Evolutionary conservation across 345 rosid genomes (phyloP).

Genomic region (Hypericum androsaemum): DNA sequence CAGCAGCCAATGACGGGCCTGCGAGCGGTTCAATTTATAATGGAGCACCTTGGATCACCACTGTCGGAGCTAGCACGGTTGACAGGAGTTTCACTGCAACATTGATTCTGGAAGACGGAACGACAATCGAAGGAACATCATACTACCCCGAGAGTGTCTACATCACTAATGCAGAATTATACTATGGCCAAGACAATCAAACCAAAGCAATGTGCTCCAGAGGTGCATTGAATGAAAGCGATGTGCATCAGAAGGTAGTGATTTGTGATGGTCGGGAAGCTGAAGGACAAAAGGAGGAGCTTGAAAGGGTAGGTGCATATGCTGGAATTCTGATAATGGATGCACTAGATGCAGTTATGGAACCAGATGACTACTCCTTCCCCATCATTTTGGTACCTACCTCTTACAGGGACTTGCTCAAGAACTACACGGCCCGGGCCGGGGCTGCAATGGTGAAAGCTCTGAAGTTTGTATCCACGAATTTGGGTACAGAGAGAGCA

Average conservation of each 20-base stretch:
- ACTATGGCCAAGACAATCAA: conserved; percentile 14
- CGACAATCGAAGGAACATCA: conserved; percentile 21
- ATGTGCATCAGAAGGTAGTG: conserved; percentile 29
- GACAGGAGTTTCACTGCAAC: conserved; percentile 27
- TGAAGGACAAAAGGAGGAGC: conserved; percentile 15
- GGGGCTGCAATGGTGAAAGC: conserved; percentile 17
- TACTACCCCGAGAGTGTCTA: conserved; percentile 20
- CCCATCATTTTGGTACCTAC: conserved; percentile 20
- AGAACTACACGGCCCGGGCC: conserved; percentile 2
- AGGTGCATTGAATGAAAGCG: conserved; percentile 17
- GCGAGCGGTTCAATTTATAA: conserved; percentile 11
- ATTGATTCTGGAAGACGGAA: conserved; percentile 20
- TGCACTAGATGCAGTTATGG: background rate
- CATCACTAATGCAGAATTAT: conserved; percentile 19
- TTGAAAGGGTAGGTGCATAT: conserved; percentile 23
- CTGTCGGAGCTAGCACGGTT: conserved; percentile 34
- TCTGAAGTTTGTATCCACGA: conserved; percentile 24
- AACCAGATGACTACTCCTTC: conserved; percentile 13
- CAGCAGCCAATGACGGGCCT: conserved; percentile 48
- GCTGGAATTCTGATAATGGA: conserved; percentile 27
- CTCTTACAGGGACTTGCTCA: conserved; percentile 8
- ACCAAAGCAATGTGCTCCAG: conserved; percentile 15
- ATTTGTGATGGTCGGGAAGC: conserved; percentile 16
- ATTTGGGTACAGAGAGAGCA: conserved; percentile 27
- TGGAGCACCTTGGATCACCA: conserved; percentile 42